These are phyloP conservation scores for Volvox carteri DNA, from an alignment of 163 green algal genomes.

Conservation along the genomic window DNA sequence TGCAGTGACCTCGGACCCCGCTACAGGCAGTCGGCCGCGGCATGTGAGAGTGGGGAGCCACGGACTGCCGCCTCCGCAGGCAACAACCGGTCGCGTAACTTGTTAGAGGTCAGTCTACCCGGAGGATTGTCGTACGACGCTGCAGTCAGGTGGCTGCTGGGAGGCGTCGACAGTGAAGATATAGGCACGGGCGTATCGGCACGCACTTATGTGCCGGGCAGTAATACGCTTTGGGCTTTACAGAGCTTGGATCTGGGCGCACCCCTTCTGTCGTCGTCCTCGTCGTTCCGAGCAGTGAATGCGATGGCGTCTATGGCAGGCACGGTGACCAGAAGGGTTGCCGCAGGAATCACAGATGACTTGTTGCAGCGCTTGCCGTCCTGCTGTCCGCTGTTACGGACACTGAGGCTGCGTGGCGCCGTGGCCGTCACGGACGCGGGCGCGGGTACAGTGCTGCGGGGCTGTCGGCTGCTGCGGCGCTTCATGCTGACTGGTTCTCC, in stretches of 20 bases:
- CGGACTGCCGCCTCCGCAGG: neutral
- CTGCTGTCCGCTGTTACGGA: conserved; percentile 5
- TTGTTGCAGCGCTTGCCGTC: neutral
- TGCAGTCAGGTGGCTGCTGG: neutral
- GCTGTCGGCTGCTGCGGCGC: neutral
- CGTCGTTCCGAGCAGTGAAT: neutral
- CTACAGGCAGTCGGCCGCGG: neutral
- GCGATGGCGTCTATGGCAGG: neutral
- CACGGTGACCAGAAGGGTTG: too few relatives aligned
- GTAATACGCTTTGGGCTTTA: conserved; percentile 2
- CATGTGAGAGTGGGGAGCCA: neutral
- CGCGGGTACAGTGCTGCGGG: neutral
- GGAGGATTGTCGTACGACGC: neutral
- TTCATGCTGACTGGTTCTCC: neutral
- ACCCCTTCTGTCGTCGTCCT: neutral
- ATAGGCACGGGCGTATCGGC: neutral
- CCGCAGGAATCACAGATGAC: neutral
- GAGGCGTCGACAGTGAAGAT: neutral
- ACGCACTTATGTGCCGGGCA: neutral
- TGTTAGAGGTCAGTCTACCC: neutral
- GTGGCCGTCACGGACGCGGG: neutral
- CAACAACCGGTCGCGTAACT: neutral
- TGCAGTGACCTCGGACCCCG: neutral
- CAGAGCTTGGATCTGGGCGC: conserved; percentile 11
- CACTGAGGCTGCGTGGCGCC: neutral